Evolutionary conservation across 164 flowering plant species (phyloP).

Genomic region (Cinnamomum micranthum): DNA sequence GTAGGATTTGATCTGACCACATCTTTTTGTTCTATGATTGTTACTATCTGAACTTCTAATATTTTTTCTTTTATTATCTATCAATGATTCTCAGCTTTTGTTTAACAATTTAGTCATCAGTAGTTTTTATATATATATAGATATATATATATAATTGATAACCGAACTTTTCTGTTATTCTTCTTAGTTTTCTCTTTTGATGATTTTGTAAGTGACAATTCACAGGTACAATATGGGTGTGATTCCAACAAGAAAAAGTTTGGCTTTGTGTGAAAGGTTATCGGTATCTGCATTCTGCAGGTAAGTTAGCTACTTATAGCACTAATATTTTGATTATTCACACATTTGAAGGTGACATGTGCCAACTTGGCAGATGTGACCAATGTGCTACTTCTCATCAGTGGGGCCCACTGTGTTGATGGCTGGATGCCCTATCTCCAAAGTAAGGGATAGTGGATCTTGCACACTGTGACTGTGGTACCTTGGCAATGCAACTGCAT

Average conservation of each 20-base stretch:
- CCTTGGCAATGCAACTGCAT: not conserved
- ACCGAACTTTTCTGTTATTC: not conserved
- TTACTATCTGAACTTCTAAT: too few relatives aligned
- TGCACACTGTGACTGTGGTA: not conserved
- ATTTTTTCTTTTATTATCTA: too few relatives aligned
- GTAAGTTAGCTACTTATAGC: conserved; percentile 25
- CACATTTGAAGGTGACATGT: not conserved
- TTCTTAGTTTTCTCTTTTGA: not conserved
- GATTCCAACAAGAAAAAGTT: conserved; percentile 69
- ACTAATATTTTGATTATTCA: too few relatives aligned
- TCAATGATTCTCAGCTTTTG: not conserved
- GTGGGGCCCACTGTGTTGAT: too few relatives aligned
- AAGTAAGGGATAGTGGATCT: not conserved
- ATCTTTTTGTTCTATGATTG: too few relatives aligned
- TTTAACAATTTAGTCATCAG: too few relatives aligned
- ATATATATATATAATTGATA: too few relatives aligned
- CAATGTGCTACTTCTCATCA: too few relatives aligned
- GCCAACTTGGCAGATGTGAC: not conserved
- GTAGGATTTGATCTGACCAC: too few relatives aligned
- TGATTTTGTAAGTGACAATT: not conserved
- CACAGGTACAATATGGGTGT: conserved; percentile 88
- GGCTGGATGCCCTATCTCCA: too few relatives aligned
- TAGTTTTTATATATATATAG: too few relatives aligned
- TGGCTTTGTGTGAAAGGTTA: conserved; percentile 68
- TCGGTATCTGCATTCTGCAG: conserved; percentile 91